A percentile compares a stretch with the other conserved stretches of the same genome.
These are phyloP conservation scores for Corrigiola litoralis DNA, from an alignment of 179 eudicot species.

Conservation along the genomic window DNA sequence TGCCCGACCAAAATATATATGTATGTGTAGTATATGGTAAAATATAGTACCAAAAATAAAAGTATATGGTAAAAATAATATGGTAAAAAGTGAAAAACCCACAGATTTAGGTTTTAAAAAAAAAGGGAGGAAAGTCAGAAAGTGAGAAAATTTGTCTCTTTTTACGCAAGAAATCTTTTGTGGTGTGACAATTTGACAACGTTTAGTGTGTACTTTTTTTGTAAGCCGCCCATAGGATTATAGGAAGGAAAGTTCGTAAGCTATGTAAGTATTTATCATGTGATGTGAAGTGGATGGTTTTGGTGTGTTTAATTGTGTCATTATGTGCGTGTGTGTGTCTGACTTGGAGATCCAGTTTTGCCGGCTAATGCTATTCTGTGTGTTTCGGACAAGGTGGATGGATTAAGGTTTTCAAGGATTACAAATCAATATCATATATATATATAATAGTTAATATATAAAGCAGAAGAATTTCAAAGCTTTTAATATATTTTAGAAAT, in stretches of 20 bases:
- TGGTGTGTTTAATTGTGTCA: too few species aligned
- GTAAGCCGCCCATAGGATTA: conserved; percentile 12
- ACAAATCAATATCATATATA: too few species aligned
- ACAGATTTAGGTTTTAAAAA: background rate
- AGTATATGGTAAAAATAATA: background rate
- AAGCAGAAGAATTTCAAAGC: too few species aligned
- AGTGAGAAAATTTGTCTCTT: conserved; percentile 3
- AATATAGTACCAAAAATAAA: too few species aligned
- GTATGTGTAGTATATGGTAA: too few species aligned
- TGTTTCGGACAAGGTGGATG: background rate
- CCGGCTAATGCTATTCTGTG: too few species aligned
- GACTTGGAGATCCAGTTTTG: background rate
- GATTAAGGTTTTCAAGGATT: too few species aligned
- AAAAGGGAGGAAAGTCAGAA: background rate
- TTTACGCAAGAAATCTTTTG: conserved; percentile 5
- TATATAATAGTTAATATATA: too few species aligned
- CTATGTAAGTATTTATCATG: background rate
- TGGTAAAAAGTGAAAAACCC: background rate
- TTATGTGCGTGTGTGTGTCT: background rate
- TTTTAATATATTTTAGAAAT: too few species aligned
- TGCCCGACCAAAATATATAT: background rate
- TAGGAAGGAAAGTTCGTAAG: background rate
- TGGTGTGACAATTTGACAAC: background rate
- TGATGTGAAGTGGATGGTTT: too few species aligned
- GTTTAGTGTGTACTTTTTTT: background rate